These are phyloP conservation scores for Saraca asoca DNA, from an alignment of 331 rosid genomes.

Conservation along the genomic window DNA sequence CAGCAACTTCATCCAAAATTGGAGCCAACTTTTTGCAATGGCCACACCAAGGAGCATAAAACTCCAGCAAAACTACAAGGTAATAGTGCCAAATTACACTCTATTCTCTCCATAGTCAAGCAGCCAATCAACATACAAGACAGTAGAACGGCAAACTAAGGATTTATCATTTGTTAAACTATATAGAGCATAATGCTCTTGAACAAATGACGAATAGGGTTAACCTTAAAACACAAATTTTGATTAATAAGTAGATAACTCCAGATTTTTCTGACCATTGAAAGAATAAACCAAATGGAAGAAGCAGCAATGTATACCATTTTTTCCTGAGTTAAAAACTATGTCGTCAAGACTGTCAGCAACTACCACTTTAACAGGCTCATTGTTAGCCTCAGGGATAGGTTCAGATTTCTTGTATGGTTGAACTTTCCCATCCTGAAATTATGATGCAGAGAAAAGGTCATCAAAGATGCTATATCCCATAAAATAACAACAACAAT, in stretches of 20 bases:
- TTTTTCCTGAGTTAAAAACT: conserved; percentile 78
- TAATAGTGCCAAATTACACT: conserved; percentile 8
- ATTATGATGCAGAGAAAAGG: conserved; percentile 18
- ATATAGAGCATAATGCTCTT: not conserved
- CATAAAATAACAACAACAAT: not conserved
- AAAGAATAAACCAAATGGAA: conserved; percentile 7
- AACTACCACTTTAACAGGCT: conserved; percentile 90
- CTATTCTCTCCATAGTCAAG: not conserved
- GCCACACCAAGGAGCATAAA: conserved; percentile 89
- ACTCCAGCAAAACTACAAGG: conserved; percentile 74
- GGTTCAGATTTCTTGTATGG: conserved; percentile 77
- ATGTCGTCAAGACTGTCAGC: conserved; percentile 66
- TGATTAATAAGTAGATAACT: not conserved
- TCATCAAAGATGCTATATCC: not conserved
- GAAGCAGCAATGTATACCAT: conserved; percentile 51
- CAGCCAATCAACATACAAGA: not conserved
- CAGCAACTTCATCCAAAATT: conserved; percentile 82
- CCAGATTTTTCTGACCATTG: conserved; percentile 14
- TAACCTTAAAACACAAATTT: not conserved
- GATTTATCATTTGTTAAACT: conserved; percentile 13
- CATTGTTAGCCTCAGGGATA: conserved; percentile 80
- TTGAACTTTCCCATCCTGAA: conserved; percentile 70
- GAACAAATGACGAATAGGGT: not conserved
- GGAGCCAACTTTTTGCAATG: conserved; percentile 84
- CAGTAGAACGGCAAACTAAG: not conserved